Evolutionary conservation across 768 basidiomycete species (phyloP).

Genomic region (Amanita molliuscula): DNA sequence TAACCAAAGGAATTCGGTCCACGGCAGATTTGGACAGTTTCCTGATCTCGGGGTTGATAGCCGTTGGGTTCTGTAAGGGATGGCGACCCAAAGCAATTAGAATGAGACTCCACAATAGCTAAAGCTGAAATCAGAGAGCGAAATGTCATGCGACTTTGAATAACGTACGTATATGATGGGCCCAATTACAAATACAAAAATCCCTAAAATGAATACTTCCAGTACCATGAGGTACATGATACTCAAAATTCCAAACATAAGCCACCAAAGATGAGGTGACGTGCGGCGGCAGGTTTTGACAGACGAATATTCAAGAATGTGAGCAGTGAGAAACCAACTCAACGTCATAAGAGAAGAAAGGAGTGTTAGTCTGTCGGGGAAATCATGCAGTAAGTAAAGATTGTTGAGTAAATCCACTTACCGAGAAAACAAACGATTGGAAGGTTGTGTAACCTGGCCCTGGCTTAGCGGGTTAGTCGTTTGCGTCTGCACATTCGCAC

Average conservation of each 20-base stretch:
- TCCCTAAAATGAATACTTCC: slow-evolving; percentile 62
- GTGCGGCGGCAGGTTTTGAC: slow-evolving; percentile 60
- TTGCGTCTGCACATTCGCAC: background rate
- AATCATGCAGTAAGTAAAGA: background rate
- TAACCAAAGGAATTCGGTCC: slow-evolving; percentile 72
- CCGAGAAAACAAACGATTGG: slow-evolving; percentile 25
- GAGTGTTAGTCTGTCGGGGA: slow-evolving; percentile 40
- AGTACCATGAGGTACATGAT: slow-evolving; percentile 66
- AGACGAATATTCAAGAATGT: slow-evolving; percentile 72
- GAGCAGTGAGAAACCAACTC: slow-evolving; percentile 75
- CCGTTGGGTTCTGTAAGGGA: slow-evolving; percentile 62
- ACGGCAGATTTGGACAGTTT: slow-evolving; percentile 65
- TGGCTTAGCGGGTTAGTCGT: background rate
- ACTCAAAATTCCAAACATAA: slow-evolving; percentile 70
- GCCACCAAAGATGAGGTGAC: slow-evolving; percentile 82
- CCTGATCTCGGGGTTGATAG: slow-evolving; percentile 70
- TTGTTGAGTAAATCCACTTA: slow-evolving; percentile 16
- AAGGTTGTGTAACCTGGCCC: background rate
- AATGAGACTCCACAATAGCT: slow-evolving; percentile 74
- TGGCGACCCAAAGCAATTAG: slow-evolving; percentile 73
- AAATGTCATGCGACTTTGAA: slow-evolving; percentile 6
- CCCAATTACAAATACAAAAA: slow-evolving; percentile 69
- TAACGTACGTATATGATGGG: slow-evolving; percentile 67
- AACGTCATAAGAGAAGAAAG: slow-evolving; percentile 63
- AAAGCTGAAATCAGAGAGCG: background rate